Evolutionary conservation across 305 asterid species (phyloP).

Genomic region (Fraxinus paxiana): DNA sequence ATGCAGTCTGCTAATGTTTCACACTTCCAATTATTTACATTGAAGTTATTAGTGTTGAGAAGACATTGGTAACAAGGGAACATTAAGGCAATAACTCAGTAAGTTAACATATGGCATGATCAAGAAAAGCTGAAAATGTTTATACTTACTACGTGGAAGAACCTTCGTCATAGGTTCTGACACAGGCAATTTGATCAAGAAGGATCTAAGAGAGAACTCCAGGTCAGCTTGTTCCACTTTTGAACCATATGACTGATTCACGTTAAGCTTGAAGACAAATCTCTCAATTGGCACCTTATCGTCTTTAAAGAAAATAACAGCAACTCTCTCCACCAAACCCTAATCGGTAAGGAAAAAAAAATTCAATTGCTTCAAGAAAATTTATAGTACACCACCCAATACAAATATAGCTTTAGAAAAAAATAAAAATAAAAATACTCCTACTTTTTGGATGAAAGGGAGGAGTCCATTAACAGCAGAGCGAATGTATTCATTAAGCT

Average conservation of each 20-base stretch:
- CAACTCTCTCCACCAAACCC: constrained; percentile 89
- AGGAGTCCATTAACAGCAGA: constrained; percentile 69
- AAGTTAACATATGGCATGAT: background rate
- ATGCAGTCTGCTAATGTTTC: background rate
- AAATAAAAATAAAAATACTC: background rate
- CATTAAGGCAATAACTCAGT: background rate
- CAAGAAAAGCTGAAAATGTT: constrained; percentile 7
- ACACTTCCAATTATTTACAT: background rate
- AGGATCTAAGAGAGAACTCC: constrained; percentile 77
- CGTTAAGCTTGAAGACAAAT: constrained; percentile 72
- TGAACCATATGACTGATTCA: constrained; percentile 56
- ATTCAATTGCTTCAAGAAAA: constrained; percentile 21
- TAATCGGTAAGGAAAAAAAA: constrained; percentile 19
- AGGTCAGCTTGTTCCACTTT: constrained; percentile 63
- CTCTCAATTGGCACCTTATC: constrained; percentile 69
- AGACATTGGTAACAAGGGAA: background rate
- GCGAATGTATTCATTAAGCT: constrained; percentile 62
- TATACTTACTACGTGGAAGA: constrained; percentile 59
- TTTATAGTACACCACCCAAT: background rate
- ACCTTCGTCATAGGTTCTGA: constrained; percentile 60
- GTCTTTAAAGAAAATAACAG: constrained; percentile 57
- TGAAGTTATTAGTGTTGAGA: background rate
- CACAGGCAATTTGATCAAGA: constrained; percentile 74
- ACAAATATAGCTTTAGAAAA: background rate
- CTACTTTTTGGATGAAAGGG: constrained; percentile 70